phyloP scores from a whole-genome alignment of 179 eudicot genomes.

The Camellia oleifera region DNA sequence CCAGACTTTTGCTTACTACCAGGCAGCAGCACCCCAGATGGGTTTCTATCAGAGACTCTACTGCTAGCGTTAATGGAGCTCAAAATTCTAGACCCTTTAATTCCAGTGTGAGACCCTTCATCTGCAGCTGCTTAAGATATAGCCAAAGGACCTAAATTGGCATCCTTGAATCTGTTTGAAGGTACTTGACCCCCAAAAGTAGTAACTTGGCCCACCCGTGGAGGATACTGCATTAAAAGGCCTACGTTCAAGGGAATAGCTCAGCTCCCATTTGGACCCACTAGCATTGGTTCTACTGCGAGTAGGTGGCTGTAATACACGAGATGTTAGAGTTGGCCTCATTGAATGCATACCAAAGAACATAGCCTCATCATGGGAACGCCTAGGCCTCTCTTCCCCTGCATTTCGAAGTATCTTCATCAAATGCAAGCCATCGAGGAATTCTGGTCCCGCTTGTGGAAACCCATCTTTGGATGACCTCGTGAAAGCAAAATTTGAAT shows the following conservation, averaged over 20 bases:
- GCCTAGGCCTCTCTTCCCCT: conserved; percentile 52
- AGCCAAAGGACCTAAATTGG: conserved; percentile 44
- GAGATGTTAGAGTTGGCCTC: conserved; percentile 46
- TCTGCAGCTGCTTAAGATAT: conserved; percentile 65
- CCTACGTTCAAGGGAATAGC: conserved; percentile 41
- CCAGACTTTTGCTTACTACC: conserved; percentile 19
- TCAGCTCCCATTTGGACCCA: conserved; percentile 45
- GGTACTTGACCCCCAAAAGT: conserved; percentile 43
- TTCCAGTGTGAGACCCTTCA: conserved; percentile 82
- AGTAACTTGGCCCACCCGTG: conserved; percentile 39
- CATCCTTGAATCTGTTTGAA: conserved; percentile 50
- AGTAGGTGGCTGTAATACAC: conserved; percentile 36
- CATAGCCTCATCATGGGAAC: conserved; percentile 41
- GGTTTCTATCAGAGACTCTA: conserved; percentile 38
- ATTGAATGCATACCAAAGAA: conserved; percentile 37
- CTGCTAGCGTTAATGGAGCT: conserved; percentile 42
- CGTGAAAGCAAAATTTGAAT: conserved; percentile 52
- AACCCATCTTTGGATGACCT: conserved; percentile 50
- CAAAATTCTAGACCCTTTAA: conserved; percentile 63
- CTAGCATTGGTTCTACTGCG: conserved; percentile 32
- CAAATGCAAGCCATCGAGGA: conserved; percentile 44
- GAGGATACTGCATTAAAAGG: conserved; percentile 42
- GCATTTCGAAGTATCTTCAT: conserved; percentile 56
- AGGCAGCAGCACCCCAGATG: conserved; percentile 33
- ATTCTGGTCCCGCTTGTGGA: conserved; percentile 38